Conservation (phyloP, 2,329 filamentous ascomycete species). For the Neonectria magnoliae region DNA sequence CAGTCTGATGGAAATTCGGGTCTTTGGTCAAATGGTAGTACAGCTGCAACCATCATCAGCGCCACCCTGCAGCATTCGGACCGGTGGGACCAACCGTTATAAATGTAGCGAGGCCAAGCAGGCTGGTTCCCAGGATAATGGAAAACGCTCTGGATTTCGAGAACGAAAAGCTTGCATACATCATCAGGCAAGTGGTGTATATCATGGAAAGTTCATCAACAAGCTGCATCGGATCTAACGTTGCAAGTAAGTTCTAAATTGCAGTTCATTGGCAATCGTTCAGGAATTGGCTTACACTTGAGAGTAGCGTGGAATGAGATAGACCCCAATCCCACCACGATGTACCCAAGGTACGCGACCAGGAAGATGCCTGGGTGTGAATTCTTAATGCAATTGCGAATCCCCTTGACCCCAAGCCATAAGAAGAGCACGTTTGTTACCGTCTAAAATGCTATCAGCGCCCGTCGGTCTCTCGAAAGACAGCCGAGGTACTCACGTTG, state of each 20-base stretch:
- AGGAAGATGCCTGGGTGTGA: slow-evolving; percentile 81
- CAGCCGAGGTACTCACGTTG: slow-evolving; percentile 56
- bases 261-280: not conserved
- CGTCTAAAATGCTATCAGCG: slow-evolving; percentile 59
- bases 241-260: slow-evolving; percentile 4
- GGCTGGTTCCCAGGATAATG: slow-evolving; percentile 63
- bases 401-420: slow-evolving; percentile 78
- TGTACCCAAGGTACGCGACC: slow-evolving; percentile 66
- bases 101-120: slow-evolving; percentile 67
- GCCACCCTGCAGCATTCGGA: not conserved
- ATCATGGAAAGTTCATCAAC: slow-evolving; percentile 70
- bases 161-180: slow-evolving; percentile 77
- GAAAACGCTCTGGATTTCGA: slow-evolving; percentile 63
- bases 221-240: slow-evolving; percentile 67
- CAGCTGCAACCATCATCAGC: slow-evolving; percentile 42
- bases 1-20: slow-evolving; percentile 83
- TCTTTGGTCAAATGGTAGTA: slow-evolving; percentile 84
- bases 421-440: slow-evolving; percentile 86
- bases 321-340: slow-evolving; percentile 64
- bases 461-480: not conserved
- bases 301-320: slow-evolving; percentile 67
- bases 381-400: slow-evolving; percentile 76
- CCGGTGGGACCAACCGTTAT: slow-evolving; percentile 71
- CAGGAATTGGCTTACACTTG: slow-evolving; percentile 57
- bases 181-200: slow-evolving; percentile 67